Evolutionary conservation across 2,329 filamentous ascomycete genomes (phyloP).

Genomic region (Acephala macrosclerotiorum): DNA sequence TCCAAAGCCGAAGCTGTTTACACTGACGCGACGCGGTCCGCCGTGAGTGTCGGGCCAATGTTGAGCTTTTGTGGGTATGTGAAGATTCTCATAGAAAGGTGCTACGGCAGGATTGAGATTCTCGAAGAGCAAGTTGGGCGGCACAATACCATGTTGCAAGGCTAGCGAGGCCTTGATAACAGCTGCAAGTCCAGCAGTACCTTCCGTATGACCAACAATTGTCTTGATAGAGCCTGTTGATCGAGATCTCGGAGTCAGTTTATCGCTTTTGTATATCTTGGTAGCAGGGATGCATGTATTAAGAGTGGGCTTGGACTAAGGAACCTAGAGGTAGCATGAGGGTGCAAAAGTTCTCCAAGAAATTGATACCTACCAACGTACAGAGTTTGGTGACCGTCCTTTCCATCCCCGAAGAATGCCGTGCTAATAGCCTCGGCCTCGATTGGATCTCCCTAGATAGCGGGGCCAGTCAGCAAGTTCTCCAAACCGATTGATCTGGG

Average conservation of each 20-base stretch:
- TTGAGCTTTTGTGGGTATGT: not conserved
- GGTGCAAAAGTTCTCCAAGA: no score
- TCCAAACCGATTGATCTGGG: not conserved
- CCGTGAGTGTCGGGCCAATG: not conserved
- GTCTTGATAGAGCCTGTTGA: not conserved
- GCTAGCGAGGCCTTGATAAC: not conserved
- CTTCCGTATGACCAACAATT: not conserved
- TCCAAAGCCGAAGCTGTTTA: constrained; percentile 4
- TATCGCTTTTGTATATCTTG: no score
- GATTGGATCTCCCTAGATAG: not conserved
- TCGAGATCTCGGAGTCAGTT: no score
- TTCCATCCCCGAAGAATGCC: not conserved
- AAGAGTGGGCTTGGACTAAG: no score
- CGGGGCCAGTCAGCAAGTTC: no score
- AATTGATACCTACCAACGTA: no score
- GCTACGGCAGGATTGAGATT: not conserved
- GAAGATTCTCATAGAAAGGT: not conserved
- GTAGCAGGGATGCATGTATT: no score
- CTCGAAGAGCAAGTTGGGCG: not conserved
- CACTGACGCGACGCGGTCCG: not conserved
- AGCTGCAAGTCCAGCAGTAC: not conserved
- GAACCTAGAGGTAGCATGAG: no score
- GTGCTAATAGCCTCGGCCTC: not conserved
- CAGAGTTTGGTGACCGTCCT: no score
- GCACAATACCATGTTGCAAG: not conserved